Evolutionary conservation across 164 flowering plant species (phyloP).

Genomic region (Piper longum): DNA sequence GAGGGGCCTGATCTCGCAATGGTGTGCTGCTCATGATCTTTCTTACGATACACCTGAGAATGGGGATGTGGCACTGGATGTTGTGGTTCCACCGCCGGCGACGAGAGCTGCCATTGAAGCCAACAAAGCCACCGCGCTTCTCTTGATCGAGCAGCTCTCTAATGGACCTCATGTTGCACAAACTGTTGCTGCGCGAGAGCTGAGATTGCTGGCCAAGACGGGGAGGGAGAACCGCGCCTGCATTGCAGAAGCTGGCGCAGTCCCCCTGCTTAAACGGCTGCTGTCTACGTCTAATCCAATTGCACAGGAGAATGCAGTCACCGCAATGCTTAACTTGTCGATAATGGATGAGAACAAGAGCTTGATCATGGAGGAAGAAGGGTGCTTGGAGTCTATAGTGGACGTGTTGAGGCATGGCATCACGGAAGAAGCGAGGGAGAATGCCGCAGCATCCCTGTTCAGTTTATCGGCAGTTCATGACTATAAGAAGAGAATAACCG

Average conservation of each 20-base stretch:
- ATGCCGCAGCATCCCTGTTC: conserved; percentile 94
- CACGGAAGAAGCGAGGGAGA: conserved; percentile 74
- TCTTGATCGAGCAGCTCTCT: conserved; percentile 53
- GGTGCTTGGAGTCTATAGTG: conserved; percentile 59
- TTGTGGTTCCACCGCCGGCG: conserved; percentile 24
- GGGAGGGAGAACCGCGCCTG: conserved; percentile 74
- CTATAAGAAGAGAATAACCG: conserved; percentile 68
- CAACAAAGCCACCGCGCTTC: conserved; percentile 57
- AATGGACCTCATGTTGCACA: conserved; percentile 41
- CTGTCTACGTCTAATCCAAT: conserved; percentile 40
- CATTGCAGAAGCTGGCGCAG: conserved; percentile 93
- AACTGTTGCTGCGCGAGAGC: conserved; percentile 67
- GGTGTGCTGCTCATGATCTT: conserved; percentile 65
- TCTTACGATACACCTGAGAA: conserved; percentile 45
- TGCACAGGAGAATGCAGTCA: conserved; percentile 91
- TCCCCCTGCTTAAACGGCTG: conserved; percentile 60
- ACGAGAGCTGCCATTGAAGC: conserved; percentile 68
- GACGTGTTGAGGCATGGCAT: conserved; percentile 55
- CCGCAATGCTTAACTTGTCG: conserved; percentile 83
- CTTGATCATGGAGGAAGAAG: conserved; percentile 66
- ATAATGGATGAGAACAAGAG: conserved; percentile 75
- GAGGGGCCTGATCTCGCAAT: conserved; percentile 57
- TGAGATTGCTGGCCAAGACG: conserved; percentile 72
- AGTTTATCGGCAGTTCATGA: conserved; percentile 88
- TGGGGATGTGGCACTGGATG: conserved; percentile 28